These are phyloP conservation scores for Boletus subparvulus DNA, from an alignment of 768 basidiomycete genomes.

Conservation along the genomic window DNA sequence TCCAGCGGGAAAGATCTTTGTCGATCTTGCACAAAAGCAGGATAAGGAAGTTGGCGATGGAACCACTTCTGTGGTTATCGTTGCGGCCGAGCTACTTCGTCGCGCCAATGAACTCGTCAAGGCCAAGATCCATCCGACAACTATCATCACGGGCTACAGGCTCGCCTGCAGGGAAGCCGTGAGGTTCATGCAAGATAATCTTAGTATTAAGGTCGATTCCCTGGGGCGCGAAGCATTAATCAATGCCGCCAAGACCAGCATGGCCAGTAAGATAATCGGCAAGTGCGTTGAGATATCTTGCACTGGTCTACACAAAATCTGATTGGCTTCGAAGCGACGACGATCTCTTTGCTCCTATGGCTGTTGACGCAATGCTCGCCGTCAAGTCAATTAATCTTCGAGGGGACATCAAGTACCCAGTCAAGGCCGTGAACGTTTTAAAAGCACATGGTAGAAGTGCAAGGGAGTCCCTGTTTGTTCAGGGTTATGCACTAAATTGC, in stretches of 20 bases:
- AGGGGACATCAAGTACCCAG: slow-evolving; percentile 97
- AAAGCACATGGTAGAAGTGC: slow-evolving; percentile 98
- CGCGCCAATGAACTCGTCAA: slow-evolving; percentile 98
- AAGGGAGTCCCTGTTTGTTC: slow-evolving; percentile 90
- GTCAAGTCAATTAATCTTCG: slow-evolving; percentile 92
- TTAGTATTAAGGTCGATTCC: slow-evolving; percentile 90
- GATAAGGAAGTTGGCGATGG: slow-evolving; percentile 99
- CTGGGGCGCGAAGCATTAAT: slow-evolving; percentile 91
- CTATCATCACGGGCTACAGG: slow-evolving; percentile 97
- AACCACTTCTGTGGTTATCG: slow-evolving; percentile 96
- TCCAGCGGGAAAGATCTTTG: slow-evolving; percentile 95
- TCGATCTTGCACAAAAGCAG: slow-evolving; percentile 98
- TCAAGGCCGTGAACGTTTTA: slow-evolving; percentile 97
- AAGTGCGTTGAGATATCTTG: slow-evolving; percentile 58
- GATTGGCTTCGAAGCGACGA: slow-evolving; percentile 66
- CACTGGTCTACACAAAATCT: not conserved
- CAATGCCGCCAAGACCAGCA: slow-evolving; percentile 96
- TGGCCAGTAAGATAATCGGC: slow-evolving; percentile 98
- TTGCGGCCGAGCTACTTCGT: slow-evolving; percentile 95
- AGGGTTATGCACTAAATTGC: slow-evolving; percentile 97
- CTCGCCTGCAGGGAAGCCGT: slow-evolving; percentile 97
- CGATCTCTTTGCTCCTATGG: slow-evolving; percentile 97
- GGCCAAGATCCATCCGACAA: slow-evolving; percentile 97
- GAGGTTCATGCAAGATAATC: slow-evolving; percentile 95
- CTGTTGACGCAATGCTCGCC: slow-evolving; percentile 97